phyloP scores from a whole-genome alignment of 352 stramenopile species.

The Phytophthora tentaculata region DNA sequence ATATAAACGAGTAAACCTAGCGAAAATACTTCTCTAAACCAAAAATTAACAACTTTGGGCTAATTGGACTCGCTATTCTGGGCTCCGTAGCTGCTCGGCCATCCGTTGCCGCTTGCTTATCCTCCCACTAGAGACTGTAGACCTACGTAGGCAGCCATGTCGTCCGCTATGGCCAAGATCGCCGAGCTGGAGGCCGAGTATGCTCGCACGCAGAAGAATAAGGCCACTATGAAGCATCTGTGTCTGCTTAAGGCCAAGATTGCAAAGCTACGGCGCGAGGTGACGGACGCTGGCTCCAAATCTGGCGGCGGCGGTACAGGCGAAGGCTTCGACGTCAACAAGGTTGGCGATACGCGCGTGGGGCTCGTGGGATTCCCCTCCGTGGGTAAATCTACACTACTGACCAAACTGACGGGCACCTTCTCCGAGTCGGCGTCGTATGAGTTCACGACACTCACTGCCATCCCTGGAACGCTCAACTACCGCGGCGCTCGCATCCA shows the following conservation, averaged over 20 bases:
- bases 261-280: constrained; percentile 95
- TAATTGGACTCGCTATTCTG: constrained; percentile 5
- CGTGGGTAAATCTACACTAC: constrained; percentile 98
- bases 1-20: not conserved
- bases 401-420: constrained; percentile 97
- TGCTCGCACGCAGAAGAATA: constrained; percentile 99
- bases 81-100: constrained; percentile 18
- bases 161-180: constrained; percentile 78
- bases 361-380: constrained; percentile 98
- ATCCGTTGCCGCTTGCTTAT: constrained; percentile 7
- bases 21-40: not conserved
- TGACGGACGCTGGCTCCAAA: constrained; percentile 86
- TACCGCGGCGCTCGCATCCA: constrained; percentile 92
- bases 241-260: constrained; percentile 98
- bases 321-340: constrained; percentile 93
- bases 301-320: constrained; percentile 66
- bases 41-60: constrained; percentile 5
- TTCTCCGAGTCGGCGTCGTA: constrained; percentile 96
- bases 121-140: constrained; percentile 5
- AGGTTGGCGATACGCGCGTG: constrained; percentile 97
- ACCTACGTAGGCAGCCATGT: constrained; percentile 40
- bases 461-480: constrained; percentile 97
- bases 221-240: constrained; percentile 99
- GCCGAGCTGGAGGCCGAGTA: constrained; percentile 93
- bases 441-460: constrained; percentile 99